phyloP scores from a whole-genome alignment of 495 filamentous ascomycete genomes.

The Aspergillus ostianus region DNA sequence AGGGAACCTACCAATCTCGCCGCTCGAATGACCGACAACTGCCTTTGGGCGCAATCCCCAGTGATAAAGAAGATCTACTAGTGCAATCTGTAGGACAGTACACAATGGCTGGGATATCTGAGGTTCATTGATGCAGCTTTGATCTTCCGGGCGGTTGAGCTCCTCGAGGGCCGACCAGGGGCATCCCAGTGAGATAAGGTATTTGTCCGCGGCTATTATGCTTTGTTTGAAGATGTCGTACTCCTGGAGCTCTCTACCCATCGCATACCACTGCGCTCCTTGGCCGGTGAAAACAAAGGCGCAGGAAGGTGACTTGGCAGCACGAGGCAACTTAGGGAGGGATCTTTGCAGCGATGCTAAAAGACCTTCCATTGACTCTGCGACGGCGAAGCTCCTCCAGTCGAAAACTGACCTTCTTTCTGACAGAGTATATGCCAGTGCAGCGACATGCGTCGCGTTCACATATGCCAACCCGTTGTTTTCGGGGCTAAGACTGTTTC shows the following conservation, averaged over 20 bases:
- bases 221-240: constrained; percentile 27
- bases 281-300: constrained; percentile 42
- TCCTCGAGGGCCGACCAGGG: constrained; percentile 27
- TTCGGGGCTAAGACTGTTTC: too few species aligned
- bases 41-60: constrained; percentile 26
- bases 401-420: too few species aligned
- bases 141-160: constrained; percentile 14
- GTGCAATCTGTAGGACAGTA: constrained; percentile 33
- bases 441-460: too few species aligned
- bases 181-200: constrained; percentile 9
- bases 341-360: too few species aligned
- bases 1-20: constrained; percentile 43
- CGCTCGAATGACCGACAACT: constrained; percentile 45
- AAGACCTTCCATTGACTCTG: constrained; percentile 15
- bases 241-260: constrained; percentile 31
- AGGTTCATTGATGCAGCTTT: constrained; percentile 41
- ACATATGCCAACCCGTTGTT: too few species aligned
- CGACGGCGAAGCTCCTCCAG: constrained; percentile 16
- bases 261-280: constrained; percentile 35
- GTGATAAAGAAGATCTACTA: constrained; percentile 34
- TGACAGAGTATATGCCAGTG: too few species aligned
- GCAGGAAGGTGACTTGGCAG: constrained; percentile 15
- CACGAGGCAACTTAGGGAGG: too few species aligned
- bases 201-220: constrained; percentile 9
- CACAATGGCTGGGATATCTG: constrained; percentile 31